Percentiles rank a stretch among this genome's conserved stretches.
phyloP scores from a whole-genome alignment of 2,329 filamentous ascomycete genomes.

The Ceratocystis cacaofunesta region DNA sequence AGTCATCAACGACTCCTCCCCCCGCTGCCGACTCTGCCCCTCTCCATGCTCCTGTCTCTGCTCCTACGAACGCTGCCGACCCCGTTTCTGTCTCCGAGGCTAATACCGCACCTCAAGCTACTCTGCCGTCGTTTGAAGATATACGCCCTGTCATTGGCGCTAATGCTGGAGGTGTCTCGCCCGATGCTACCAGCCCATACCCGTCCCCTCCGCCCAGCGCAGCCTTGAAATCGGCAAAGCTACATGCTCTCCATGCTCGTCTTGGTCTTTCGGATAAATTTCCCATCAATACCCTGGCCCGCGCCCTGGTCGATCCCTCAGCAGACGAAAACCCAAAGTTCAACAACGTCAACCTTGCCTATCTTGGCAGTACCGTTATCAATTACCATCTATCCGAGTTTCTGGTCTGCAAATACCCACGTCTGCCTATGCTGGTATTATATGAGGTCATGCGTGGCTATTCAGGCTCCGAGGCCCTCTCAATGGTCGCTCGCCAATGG shows the following conservation, averaged over 20 bases:
- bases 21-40: slow-evolving; percentile 20
- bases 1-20: slow-evolving; percentile 24
- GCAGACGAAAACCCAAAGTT: slow-evolving; percentile 66
- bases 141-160: slow-evolving; percentile 19
- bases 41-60: slow-evolving; percentile 18
- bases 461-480: slow-evolving; percentile 58
- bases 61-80: slow-evolving; percentile 20
- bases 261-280: slow-evolving; percentile 68
- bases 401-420: slow-evolving; percentile 77
- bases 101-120: slow-evolving; percentile 9
- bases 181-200: slow-evolving; percentile 28
- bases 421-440: slow-evolving; percentile 74
- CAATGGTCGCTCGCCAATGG: slow-evolving; percentile 68
- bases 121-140: slow-evolving; percentile 14
- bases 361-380: slow-evolving; percentile 68
- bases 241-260: slow-evolving; percentile 82
- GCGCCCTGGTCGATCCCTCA: slow-evolving; percentile 70
- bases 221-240: slow-evolving; percentile 65
- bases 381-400: slow-evolving; percentile 81
- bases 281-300: slow-evolving; percentile 71
- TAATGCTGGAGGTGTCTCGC: slow-evolving; percentile 23
- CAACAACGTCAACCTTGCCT: slow-evolving; percentile 77
- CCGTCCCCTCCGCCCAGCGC: slow-evolving; percentile 58
- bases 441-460: slow-evolving; percentile 79
- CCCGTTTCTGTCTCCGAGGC: slow-evolving; percentile 18